Evolutionary conservation across 2,329 filamentous ascomycete genomes (phyloP), one percentile per base, ranked within the genome.

Genomic region (Dissoconium aciculare): DNA sequence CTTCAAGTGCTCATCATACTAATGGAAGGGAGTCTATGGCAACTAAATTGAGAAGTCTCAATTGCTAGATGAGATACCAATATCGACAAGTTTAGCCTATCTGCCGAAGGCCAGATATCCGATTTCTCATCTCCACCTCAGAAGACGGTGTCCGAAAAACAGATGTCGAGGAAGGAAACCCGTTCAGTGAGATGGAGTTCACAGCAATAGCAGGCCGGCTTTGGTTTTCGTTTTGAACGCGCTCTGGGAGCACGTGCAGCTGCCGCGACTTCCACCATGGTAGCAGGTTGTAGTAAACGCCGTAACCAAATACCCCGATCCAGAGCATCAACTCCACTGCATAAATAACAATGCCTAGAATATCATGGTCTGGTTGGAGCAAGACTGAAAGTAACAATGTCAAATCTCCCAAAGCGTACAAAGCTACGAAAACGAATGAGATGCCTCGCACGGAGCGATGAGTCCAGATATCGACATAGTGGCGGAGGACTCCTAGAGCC

Each of bases 391-490:
- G 48, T 0, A 81, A 55, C 0, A 74, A 79, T 32, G 74, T 74
- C 3, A 81, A 48, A 48, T 81, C 76, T 0, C 76, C 76, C 1
- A 70, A 60, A 0, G 74, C 76, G 51, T 81, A 76, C 26, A 81
- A 75, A 2, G 60, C 70, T 0, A 78, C 74, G 40, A 82, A 82
- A 2, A 78, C 56, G 50, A 81, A 80, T 1, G 74, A 78, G 23
- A 81, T 79, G 5, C 76, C 75, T 10, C 73, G 62, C 2, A 79
- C 75, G 0, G 74, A 78, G 5, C 69, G 63, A 40, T 78, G 67
- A 2, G 62, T 47, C 44, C 69, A 78, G 13, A 82, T 79, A 38
- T 81, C 75, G 59, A 66, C 69, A 43, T 80, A 81, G 47, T 81
- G 74, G 2, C 69, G 57, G 5, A 78, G 53, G 0, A 81, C 77